These are phyloP conservation scores for Monilinia aucupariae DNA, from an alignment of 2,329 filamentous ascomycete genomes.

Conservation along the genomic window DNA sequence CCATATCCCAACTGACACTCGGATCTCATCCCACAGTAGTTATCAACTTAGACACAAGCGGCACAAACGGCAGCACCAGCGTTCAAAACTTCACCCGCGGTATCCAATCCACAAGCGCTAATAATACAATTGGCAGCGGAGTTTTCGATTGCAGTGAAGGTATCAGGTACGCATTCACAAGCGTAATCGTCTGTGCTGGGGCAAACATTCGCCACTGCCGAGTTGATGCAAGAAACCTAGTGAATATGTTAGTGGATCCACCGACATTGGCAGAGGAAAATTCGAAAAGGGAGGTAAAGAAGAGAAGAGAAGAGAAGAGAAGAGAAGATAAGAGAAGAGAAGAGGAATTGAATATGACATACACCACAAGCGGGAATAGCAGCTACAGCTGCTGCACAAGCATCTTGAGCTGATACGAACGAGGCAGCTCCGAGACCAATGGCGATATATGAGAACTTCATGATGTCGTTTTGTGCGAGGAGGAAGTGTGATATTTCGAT, in stretches of 20 bases:
- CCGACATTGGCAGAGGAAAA: neutral
- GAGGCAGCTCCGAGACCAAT: conserved; percentile 3
- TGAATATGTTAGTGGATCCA: neutral
- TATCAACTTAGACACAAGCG: conserved; percentile 3
- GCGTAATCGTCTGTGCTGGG: neutral
- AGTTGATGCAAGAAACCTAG: conserved; percentile 6
- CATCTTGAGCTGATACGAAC: conserved; percentile 8
- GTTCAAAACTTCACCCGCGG: neutral
- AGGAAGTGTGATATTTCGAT: neutral
- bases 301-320: neutral
- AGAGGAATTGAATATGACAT: neutral
- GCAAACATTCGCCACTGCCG: neutral
- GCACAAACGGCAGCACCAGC: neutral
- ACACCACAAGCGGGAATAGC: conserved; percentile 9
- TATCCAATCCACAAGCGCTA: neutral
- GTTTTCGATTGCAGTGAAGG: neutral
- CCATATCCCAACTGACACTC: neutral
- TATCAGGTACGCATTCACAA: conserved; percentile 10
- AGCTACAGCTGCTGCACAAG: conserved; percentile 3
- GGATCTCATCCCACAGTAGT: too few relatives aligned
- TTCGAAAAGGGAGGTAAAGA: neutral
- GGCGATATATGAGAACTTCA: conserved; percentile 11
- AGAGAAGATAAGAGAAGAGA: too few relatives aligned
- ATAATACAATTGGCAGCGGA: conserved; percentile 1
- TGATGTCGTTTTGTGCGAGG: neutral